A percentile compares a stretch with the other conserved stretches of the same genome.
Conservation (phyloP, 768 basidiomycete species). For the Mycena filopes region DNA sequence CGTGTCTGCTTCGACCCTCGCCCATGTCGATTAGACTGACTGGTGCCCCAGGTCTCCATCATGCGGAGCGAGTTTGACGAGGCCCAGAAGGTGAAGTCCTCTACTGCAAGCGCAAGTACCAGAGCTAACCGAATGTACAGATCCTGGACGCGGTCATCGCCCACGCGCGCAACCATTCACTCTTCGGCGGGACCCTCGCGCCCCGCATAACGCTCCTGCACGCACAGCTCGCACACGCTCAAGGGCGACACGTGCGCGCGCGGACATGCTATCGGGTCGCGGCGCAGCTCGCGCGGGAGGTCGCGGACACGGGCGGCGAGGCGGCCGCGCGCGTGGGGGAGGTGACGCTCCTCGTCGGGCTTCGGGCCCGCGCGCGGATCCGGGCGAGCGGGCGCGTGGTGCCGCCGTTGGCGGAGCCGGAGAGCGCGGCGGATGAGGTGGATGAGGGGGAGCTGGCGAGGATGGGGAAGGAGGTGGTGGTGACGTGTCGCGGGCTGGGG, state of each 20-base stretch:
- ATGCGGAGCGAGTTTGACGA: slow-evolving; percentile 75
- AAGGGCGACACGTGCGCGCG: slow-evolving; percentile 64
- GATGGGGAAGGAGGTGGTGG: slow-evolving; percentile 50
- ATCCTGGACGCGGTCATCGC: slow-evolving; percentile 64
- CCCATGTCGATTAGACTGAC: not conserved
- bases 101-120: not conserved
- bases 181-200: slow-evolving; percentile 64
- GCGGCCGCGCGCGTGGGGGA: slow-evolving; percentile 63
- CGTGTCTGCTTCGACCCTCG: slow-evolving; percentile 30
- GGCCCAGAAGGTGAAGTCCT: slow-evolving; percentile 62
- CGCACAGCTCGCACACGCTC: slow-evolving; percentile 79
- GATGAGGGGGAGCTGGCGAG: slow-evolving; percentile 45
- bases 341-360: slow-evolving; percentile 61
- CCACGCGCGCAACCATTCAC: slow-evolving; percentile 65
- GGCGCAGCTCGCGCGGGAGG: slow-evolving; percentile 53
- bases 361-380: slow-evolving; percentile 37
- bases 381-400: slow-evolving; percentile 23
- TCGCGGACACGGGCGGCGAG: slow-evolving; percentile 33
- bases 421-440: slow-evolving; percentile 24
- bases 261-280: slow-evolving; percentile 72
- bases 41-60: slow-evolving; percentile 61
- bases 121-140: slow-evolving; percentile 33
- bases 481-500: slow-evolving; percentile 60
- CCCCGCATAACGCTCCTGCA: slow-evolving; percentile 74
- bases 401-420: slow-evolving; percentile 31